Conservation (phyloP, 306 rosid species). For the Arachis stenosperma region DNA sequence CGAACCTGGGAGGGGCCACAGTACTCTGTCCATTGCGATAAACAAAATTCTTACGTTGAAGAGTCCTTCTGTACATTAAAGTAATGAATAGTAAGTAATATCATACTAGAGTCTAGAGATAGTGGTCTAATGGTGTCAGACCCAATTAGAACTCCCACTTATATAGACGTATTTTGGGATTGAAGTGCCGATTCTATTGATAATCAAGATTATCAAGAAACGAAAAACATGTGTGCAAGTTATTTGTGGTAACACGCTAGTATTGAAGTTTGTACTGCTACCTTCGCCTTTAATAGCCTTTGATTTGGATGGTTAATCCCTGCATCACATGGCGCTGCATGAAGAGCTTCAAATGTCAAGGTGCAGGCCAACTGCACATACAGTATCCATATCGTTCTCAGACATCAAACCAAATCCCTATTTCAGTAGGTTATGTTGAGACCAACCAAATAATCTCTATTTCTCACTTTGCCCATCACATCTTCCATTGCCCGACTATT, state of each 20-base stretch:
- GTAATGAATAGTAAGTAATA: not conserved
- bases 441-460: constrained; percentile 95
- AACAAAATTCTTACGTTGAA: constrained; percentile 37
- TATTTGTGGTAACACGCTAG: too few relatives aligned
- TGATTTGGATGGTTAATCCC: constrained; percentile 99
- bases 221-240: too few relatives aligned
- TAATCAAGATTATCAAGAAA: too few relatives aligned
- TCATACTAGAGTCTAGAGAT: constrained; percentile 30
- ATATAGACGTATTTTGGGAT: too few relatives aligned
- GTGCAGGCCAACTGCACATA: too few relatives aligned
- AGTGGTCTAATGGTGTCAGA: too few relatives aligned
- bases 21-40: constrained; percentile 24
- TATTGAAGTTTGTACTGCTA: too few relatives aligned
- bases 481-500: constrained; percentile 75
- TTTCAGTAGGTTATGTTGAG: constrained; percentile 26
- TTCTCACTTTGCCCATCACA: constrained; percentile 82
- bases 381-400: constrained; percentile 40
- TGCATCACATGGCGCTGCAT: constrained; percentile 72
- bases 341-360: constrained; percentile 89
- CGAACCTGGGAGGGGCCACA: constrained; percentile 40
- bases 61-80: constrained; percentile 57
- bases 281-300: too few relatives aligned
- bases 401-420: constrained; percentile 34
- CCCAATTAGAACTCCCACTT: too few relatives aligned
- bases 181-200: too few relatives aligned